Evolutionary conservation across 805 yeast species (phyloP), one percentile per base, ranked within the genome.

Genomic region (Candida fluviatilis): DNA sequence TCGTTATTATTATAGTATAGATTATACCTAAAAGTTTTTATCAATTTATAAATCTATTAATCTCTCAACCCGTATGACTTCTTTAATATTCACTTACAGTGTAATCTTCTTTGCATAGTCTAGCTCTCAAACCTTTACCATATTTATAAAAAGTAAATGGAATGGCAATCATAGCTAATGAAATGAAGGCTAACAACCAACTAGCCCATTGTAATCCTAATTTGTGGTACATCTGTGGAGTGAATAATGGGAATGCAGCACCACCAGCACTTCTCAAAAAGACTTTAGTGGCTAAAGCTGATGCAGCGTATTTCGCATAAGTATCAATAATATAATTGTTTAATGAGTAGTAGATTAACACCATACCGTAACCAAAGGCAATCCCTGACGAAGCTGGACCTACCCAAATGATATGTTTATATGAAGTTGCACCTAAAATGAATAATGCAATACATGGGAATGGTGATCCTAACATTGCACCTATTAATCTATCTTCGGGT

Each of bases 311-410:
- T 53, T 82, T 78, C 37, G 87, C 83, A 62, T 89, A 88, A 28
- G 95, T 84, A 62, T 89, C 96, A 56, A 89, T 86, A 61, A 89
- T 90, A 55, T 90, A 87, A 64, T 84, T 84, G 65, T 84, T 76
- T 43, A 75, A 57, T 1, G 80, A 73, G 53, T 76, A 75, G 57
- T 76, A 76, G 45, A 76, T 71, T 47, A 76, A 62, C 37, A 76
- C 80, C 80, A 76, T 75, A 36, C 82, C 82, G 50, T 70, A 76
- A 25, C 82, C 82, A 51, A 76, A 76, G 0, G 79, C 78, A 30
- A 76, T 57, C 34, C 82, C 82, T 2, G 80, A 69, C 32, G 76
- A 71, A 8, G 80, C 80, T 8, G 81, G 81, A 11, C 81, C 81
- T 17, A 76, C 81, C 81, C 81, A 76, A 37, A 83, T 77, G 39